Base-by-base conservation (phyloP, 106 monocot genomes). In the Alisma plantagoaquatica region DNA sequence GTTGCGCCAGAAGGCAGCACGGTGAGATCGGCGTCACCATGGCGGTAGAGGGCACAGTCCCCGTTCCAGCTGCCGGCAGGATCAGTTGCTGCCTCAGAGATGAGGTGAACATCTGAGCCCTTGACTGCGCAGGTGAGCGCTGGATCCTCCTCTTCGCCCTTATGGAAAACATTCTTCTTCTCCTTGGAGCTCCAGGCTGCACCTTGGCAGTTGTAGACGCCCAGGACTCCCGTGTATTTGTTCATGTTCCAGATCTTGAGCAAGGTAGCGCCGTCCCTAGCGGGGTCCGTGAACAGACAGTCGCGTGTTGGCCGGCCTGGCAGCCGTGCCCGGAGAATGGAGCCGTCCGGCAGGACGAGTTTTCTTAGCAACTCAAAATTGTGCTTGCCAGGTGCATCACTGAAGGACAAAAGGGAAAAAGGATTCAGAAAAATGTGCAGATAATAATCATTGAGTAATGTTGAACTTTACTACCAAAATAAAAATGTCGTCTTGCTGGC, bases 201-300 rank as follows among this genome's bases (percentile, higher is more conserved):
- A 0, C 94, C 94, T 64, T 96, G 94, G 76, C 94, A 88, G 61
- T 96, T 88, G 80, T 78, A 96, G 23, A 96, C 74, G n/a, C 88
- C 94, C 4, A 96, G 74, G 1, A 96, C 76, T 15, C 94, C 94
- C 1, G 81, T 84, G 73, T 65, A 76, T 32, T 81, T 88, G 84
- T 96, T 96, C 80, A 96, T 88, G 75, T 88, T 96, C 94, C 94
- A 96, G 61, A 96, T 88, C 88, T 88, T 96, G 22, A 96, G 81
- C 73, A 96, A 69, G 63, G 81, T 91, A 11, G 77, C 58, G 10
- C 90, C 82, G 30, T 98, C 85, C 3, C 98, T 84, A 51, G 98
- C 60, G 7, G 89, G 89, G 48, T 98, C 98, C 2, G 85, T 46
- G 64, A 98, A 98, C 48, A 98, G 85, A 71, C 98, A 98, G 33